Base-by-base conservation (phyloP, 441 rosid species). In the Adansonia grandidieri region DNA sequence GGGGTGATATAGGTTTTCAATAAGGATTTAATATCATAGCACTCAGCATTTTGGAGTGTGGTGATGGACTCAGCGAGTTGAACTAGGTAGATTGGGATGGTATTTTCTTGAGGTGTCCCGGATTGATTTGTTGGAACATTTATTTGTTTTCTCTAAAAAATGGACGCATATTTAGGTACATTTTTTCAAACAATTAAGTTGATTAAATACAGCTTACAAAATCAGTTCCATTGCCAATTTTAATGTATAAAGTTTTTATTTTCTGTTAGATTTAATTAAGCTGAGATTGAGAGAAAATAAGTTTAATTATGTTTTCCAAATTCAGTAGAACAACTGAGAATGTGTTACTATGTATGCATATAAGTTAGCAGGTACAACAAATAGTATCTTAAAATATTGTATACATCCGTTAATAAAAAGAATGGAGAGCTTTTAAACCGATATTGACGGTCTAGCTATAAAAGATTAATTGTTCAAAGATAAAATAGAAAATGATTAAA, bases 371-470 rank as follows among this genome's bases (percentile, higher is more conserved):
- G 67, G 17, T 8, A 62, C n/a, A 13, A 63, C 19, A 63, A 63
- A 66, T 8, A 11, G 56, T 9, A 83, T 81, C 84, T 77, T 19
- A 45, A 54, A 67, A 73, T 76, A 68, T 68, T 83, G 86, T 77
- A 74, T 61, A 10, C 65, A 13, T 10, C 6, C 9, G 10, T 0
- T 32, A 51, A 3, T 60, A 75, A 78, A 63, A 56, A 42, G 67
- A 6, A 42, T 42, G 73, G 37, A 70, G 53, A 69, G 72, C 86
- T 69, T 80, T 69, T 32, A 71, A 32, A 53, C 28, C 75, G 48
- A 71, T 71, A 9, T 4, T 82, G 88, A 84, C 86, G 84, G 85
- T 85, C 78, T 87, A 28, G 32, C 32, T 28, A 2, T 28, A 28
- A 51, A 65, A 76, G 10, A 54, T 15, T 28, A 28, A 44, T 6